Evolutionary conservation across 2,329 filamentous ascomycete species (phyloP).

Genomic region (Aspergillus sojae): DNA sequence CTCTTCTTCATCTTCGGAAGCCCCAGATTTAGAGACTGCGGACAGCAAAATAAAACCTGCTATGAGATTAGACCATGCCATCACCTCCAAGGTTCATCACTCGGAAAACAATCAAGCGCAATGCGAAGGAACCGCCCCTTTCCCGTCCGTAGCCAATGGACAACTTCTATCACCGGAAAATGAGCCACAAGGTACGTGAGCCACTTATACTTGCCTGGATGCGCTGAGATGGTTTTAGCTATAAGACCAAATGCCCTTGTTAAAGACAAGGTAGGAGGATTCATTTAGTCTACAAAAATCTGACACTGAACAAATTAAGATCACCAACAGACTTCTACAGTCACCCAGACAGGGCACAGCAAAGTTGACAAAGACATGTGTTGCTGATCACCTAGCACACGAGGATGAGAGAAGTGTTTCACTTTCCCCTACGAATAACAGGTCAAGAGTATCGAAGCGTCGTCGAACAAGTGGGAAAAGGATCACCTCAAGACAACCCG

Average conservation of each 20-base stretch:
- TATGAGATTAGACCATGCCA: not conserved
- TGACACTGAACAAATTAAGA: not conserved
- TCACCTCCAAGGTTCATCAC: not conserved
- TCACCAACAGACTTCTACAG: not conserved
- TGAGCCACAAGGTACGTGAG: not conserved
- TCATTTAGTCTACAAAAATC: not conserved
- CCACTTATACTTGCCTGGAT: not conserved
- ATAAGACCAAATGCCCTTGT: no score
- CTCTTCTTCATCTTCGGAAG: not conserved
- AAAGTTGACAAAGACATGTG: not conserved
- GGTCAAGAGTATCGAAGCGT: slow-evolving; percentile 21
- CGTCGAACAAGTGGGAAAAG: slow-evolving; percentile 14
- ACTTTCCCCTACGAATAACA: slow-evolving; percentile 4
- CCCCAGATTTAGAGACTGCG: not conserved
- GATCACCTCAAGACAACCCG: not conserved
- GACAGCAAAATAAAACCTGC: not conserved
- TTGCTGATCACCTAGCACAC: not conserved
- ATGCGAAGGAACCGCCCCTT: not conserved
- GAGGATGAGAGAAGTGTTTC: not conserved
- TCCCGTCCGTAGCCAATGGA: not conserved
- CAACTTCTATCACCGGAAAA: slow-evolving; percentile 1
- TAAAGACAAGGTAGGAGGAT: not conserved
- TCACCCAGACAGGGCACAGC: not conserved
- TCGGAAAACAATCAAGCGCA: not conserved
- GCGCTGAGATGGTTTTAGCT: not conserved